phyloP scores from a whole-genome alignment of 2,329 filamentous ascomycete species.

The Hypoxylon sp. region DNA sequence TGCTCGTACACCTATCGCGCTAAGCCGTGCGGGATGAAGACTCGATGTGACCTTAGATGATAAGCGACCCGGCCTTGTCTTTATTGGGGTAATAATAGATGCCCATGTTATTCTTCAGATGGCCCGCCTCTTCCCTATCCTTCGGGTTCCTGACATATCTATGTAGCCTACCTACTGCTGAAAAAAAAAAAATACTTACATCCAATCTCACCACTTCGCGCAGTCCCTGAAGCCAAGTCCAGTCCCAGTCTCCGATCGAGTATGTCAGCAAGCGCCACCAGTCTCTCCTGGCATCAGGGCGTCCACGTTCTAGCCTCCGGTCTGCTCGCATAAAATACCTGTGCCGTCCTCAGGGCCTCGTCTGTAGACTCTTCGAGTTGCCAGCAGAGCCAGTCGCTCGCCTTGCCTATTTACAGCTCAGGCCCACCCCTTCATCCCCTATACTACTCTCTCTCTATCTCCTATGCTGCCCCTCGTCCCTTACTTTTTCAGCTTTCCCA shows the following conservation, averaged over 20 bases:
- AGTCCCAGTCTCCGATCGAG: slow-evolving; percentile 2
- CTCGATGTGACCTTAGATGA: slow-evolving; percentile 26
- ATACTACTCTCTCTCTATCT: background rate
- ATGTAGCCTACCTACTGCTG: slow-evolving; percentile 2
- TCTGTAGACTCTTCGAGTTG: background rate
- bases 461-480: background rate
- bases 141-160: slow-evolving; percentile 2
- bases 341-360: background rate
- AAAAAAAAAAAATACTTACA: slow-evolving; percentile 14
- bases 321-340: slow-evolving; percentile 14
- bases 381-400: background rate
- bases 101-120: slow-evolving; percentile 1
- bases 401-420: slow-evolving; percentile 6
- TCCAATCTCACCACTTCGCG: slow-evolving; percentile 6
- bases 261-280: slow-evolving; percentile 11
- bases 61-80: slow-evolving; percentile 22
- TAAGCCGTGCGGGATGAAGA: slow-evolving; percentile 14
- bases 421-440: background rate
- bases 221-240: background rate
- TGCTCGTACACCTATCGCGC: background rate
- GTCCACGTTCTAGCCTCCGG: slow-evolving; percentile 2
- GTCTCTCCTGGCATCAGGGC: slow-evolving; percentile 1
- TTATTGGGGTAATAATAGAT: slow-evolving; percentile 22
- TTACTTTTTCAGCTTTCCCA: background rate
- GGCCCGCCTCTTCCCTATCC: slow-evolving; percentile 5